Evolutionary conservation across 768 basidiomycete species (phyloP).

Genomic region (Agaricus subrufescens): DNA sequence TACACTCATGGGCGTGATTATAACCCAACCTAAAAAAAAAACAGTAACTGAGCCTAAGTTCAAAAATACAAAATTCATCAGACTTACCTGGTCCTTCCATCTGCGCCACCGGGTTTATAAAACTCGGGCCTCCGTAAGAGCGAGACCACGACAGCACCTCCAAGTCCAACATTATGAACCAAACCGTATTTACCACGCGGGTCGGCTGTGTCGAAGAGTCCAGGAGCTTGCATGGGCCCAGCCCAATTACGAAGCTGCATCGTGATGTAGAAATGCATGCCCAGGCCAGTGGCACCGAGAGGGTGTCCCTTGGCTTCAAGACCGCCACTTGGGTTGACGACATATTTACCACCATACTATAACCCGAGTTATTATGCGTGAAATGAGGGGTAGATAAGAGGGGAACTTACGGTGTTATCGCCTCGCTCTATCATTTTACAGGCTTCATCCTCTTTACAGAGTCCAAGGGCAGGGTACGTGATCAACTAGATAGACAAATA

Average conservation of each 20-base stretch:
- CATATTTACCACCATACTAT: constrained; percentile 81
- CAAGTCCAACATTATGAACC: constrained; percentile 81
- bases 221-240: constrained; percentile 78
- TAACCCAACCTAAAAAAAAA: constrained; percentile 58
- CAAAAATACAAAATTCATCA: no score
- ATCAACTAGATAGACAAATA: constrained; percentile 47
- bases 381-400: not conserved
- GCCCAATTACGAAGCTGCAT: constrained; percentile 83
- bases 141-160: constrained; percentile 75
- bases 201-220: constrained; percentile 57
- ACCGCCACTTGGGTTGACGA: constrained; percentile 82
- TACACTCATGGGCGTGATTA: constrained; percentile 70
- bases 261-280: constrained; percentile 85
- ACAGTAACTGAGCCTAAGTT: not conserved
- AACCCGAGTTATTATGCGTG: not conserved
- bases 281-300: constrained; percentile 76
- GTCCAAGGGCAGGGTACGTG: constrained; percentile 75
- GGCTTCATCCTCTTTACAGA: constrained; percentile 63
- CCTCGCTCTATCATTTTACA: constrained; percentile 69
- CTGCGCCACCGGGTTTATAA: constrained; percentile 57
- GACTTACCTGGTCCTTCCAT: constrained; percentile 60
- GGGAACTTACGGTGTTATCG: constrained; percentile 66
- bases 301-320: constrained; percentile 90
- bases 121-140: constrained; percentile 77
- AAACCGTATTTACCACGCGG: constrained; percentile 74